Base-by-base conservation (phyloP, 129 eudicot genomes). In the Smallanthus sonchifolius region DNA sequence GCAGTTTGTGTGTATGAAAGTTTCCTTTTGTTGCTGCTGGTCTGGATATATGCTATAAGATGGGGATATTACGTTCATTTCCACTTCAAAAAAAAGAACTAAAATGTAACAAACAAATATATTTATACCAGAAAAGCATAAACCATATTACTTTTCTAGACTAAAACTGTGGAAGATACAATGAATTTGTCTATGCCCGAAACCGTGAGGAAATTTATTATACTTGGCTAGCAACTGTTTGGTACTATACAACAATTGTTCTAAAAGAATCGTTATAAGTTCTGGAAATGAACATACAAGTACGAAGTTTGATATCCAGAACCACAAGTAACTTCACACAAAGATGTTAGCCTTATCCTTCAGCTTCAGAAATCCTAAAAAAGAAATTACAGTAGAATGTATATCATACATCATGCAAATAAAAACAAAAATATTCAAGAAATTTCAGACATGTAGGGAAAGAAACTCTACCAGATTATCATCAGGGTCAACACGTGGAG, bases 21-120 rank as follows among this genome's bases (percentile, higher is more conserved):
- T 88, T 91, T 73, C 61, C 81, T 59, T 81, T 90, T 80, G 94
- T 97, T 74, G 91, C 87, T 65, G 87, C 82, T 82, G 91, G 87
- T 5, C 74, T 95, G 57, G 96, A 95, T 68, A 82, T 85, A 48
- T 88, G 87, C 80, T 86, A 88, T 40, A 91, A 85, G 79, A 56
- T 77, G 83, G 79, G 94, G 69, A 28, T 85, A 79, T 67, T 87
- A 59, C 82, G 90, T 67, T 87, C 94, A 65, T 87, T 87, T 83
- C 94, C 96, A 20, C 82, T 87, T 70, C 82, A 81, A 70, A 39
- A 32, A 77, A 65, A 74, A 65, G 49, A 56, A 76, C 81, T 30
- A 72, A 69, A 82, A 38, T 70, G 81, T 76, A 70, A 69, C 72
- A 42, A 32, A 39, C n/a, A 35, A 20, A 16, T 49, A n/a, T 24